phyloP scores from a whole-genome alignment of 2,329 filamentous ascomycete genomes.

The Fusarium begoniae region DNA sequence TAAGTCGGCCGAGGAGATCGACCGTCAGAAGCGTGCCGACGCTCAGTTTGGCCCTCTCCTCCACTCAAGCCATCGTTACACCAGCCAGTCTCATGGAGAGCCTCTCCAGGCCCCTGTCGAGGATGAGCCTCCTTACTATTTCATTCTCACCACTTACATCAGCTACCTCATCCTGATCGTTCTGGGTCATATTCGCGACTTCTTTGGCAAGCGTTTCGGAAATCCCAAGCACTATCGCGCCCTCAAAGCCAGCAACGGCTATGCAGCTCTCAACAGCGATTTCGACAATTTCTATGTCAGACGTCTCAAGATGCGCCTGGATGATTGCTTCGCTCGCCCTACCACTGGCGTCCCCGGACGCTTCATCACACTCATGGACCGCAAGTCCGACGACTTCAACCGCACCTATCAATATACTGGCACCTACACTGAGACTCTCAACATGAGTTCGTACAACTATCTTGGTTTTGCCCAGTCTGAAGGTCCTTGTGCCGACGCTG shows the following conservation, averaged over 20 bases:
- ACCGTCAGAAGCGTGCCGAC: constrained; percentile 78
- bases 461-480: constrained; percentile 98
- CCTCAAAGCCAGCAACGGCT: constrained; percentile 84
- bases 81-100: constrained; percentile 85
- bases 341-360: constrained; percentile 93
- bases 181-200: constrained; percentile 94
- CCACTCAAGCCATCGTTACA: constrained; percentile 84
- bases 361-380: constrained; percentile 92
- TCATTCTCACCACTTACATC: constrained; percentile 96
- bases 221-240: constrained; percentile 84
- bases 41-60: constrained; percentile 91
- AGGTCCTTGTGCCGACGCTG: constrained; percentile 92
- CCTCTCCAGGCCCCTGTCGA: constrained; percentile 85
- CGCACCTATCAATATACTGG: constrained; percentile 88
- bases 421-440: constrained; percentile 91
- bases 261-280: constrained; percentile 94
- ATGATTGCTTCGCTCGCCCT: constrained; percentile 94
- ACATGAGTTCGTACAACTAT: constrained; percentile 99
- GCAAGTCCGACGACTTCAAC: constrained; percentile 91
- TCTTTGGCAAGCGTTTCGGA: constrained; percentile 96
- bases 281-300: constrained; percentile 99
- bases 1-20: constrained; percentile 83
- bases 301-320: constrained; percentile 90
- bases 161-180: constrained; percentile 96
- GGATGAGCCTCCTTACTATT: constrained; percentile 97